These are phyloP conservation scores for Astragalus membranaceus DNA, from an alignment of 306 rosid species.

Conservation along the genomic window DNA sequence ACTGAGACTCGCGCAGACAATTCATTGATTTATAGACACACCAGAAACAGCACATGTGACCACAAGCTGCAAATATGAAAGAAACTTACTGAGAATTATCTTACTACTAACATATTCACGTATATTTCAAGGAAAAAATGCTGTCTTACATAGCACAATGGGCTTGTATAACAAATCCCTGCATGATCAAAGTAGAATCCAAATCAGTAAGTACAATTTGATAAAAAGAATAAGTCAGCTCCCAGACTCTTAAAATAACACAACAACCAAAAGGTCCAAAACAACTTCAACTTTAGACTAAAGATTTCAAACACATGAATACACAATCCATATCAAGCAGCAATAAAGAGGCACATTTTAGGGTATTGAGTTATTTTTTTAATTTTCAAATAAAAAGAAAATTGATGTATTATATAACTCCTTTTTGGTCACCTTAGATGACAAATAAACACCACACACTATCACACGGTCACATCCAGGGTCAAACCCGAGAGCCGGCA, in stretches of 20 bases:
- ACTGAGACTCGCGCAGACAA: slow-evolving; percentile 39
- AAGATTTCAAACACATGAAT: neutral
- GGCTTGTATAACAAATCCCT: slow-evolving; percentile 92
- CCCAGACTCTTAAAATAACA: neutral
- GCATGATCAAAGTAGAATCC: slow-evolving; percentile 26
- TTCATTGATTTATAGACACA: slow-evolving; percentile 67
- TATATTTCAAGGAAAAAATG: slow-evolving; percentile 1
- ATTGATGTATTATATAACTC: too few relatives aligned
- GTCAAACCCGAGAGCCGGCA: too few relatives aligned
- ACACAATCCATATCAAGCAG: neutral
- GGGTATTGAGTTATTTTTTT: neutral
- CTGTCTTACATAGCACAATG: slow-evolving; percentile 66
- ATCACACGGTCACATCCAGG: too few relatives aligned
- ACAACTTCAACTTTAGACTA: neutral
- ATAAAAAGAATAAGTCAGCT: neutral
- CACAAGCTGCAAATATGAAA: slow-evolving; percentile 62
- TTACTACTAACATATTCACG: neutral
- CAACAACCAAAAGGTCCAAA: neutral
- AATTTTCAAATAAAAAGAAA: neutral
- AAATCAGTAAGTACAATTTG: slow-evolving; percentile 4
- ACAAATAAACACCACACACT: too few relatives aligned
- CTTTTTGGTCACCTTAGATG: too few relatives aligned
- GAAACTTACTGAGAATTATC: neutral
- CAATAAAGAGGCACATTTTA: neutral
- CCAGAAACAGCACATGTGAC: slow-evolving; percentile 92